phyloP scores from a whole-genome alignment of 2,329 filamentous ascomycete species.

The Apiospora saccharicola region DNA sequence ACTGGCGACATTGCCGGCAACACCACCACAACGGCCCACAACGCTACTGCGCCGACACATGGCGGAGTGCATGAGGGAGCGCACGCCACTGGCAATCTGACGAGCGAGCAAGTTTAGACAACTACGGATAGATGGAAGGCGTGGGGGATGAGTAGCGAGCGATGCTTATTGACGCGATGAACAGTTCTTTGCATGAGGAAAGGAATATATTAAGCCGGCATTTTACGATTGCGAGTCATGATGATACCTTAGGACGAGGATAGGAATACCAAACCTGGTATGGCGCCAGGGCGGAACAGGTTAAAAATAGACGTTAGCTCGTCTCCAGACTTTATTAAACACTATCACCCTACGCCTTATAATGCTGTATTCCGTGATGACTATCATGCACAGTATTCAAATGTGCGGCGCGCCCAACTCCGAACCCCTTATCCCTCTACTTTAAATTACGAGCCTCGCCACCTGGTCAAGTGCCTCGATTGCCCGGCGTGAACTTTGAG shows the following conservation, averaged over 20 bases:
- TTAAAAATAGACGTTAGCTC: not conserved
- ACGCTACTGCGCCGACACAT: not conserved
- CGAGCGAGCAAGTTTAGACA: constrained; percentile 6
- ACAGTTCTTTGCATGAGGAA: not conserved
- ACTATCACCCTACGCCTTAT: constrained; percentile 17
- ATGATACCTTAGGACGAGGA: constrained; percentile 1
- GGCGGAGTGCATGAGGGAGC: not conserved
- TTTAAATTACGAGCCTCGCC: not conserved
- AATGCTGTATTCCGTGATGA: constrained; percentile 5
- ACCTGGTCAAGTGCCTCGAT: not conserved
- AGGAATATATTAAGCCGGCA: not conserved
- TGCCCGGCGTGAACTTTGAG: not conserved
- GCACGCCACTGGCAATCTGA: not conserved
- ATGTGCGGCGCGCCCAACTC: not conserved
- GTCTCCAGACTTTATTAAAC: constrained; percentile 16
- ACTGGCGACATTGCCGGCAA: not conserved
- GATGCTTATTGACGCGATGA: not conserved
- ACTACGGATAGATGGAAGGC: not conserved
- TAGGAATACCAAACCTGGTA: not conserved
- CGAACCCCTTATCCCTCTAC: no score
- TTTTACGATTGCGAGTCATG: not conserved
- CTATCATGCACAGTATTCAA: constrained; percentile 8
- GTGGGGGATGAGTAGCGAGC: not conserved
- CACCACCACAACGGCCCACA: not conserved
- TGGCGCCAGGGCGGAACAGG: not conserved